Base-by-base conservation (phyloP, 1,139 yeast genomes). In the Protomyces gravidus region DNA sequence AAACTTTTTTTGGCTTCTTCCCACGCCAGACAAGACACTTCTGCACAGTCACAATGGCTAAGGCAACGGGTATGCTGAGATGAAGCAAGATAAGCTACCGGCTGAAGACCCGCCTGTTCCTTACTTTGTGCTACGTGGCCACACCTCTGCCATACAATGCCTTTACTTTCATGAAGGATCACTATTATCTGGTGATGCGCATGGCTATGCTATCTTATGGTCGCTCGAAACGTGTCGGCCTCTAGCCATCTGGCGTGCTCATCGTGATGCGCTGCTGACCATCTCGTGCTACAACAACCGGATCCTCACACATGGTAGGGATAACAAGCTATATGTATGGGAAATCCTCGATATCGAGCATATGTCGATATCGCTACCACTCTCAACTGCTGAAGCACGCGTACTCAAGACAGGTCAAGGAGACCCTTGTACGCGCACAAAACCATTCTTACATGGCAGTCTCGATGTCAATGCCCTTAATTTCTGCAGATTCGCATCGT, bases 191-290 rank as follows among this genome's bases (percentile, higher is more conserved):
- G 59, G 59, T 7, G 59, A 55, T 40, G 59, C 49, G 2, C 52
- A 36, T 2, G 59, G 59, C 17, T 47, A 19, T 17, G 26, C 48
- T 26, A 48, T 55, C 26, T 13, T 47, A 19, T 55, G 59, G 59
- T 47, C 49, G 2, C 45, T 48, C 26, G 15, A 11, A n/a, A 55
- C 48, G 9, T 48, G 27, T 30, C 59, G 59, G n/a, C 53, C 59
- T 5, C 45, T 47, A 5, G 59, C 59, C 15, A 48, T 55, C 27
- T 55, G 59, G 59, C 40, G 39, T 7, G 59, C 59, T n/a, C 59
- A 55, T 26, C 21, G 13, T 19, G 53, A 42, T 7, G 59, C 53
- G 3, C 15, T 55, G 7, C 48, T 55, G 15, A 23, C 33, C 2
- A 7, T 53, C 7, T 15, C 36, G 6, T 26, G 39, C 13, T 9